Percentiles rank a stretch among this genome's conserved stretches.
Evolutionary conservation across 78 protist species (phyloP).

Genomic region (Blattamonas nauphoetae): DNA sequence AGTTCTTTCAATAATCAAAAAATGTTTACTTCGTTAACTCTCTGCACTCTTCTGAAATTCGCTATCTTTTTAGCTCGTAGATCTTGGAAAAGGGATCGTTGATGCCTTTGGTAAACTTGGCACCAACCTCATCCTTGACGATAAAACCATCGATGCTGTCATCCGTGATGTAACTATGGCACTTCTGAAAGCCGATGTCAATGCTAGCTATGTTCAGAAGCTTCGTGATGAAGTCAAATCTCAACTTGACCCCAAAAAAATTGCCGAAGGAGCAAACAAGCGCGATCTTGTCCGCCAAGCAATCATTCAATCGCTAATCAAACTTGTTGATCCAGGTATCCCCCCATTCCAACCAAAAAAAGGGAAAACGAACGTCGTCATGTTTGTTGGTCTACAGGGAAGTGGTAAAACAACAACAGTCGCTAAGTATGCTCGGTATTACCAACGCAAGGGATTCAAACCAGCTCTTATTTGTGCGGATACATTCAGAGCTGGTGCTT

Average conservation of each 20-base stretch:
- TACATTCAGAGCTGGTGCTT: constrained; percentile 98
- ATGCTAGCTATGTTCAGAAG: not conserved
- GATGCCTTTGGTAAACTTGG: not conserved
- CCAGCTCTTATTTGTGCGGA: constrained; percentile 92
- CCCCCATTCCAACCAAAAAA: constrained; percentile 62
- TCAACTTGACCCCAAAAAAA: not conserved
- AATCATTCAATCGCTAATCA: not conserved
- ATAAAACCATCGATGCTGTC: not conserved
- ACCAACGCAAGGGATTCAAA: constrained; percentile 78
- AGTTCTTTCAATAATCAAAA: too few relatives aligned
- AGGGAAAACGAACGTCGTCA: constrained; percentile 76
- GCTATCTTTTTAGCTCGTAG: not conserved
- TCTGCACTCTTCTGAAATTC: not conserved
- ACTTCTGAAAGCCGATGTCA: constrained; percentile 25
- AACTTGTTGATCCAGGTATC: constrained; percentile 15
- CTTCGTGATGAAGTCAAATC: not conserved
- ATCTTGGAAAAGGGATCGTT: not conserved
- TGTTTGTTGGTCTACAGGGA: constrained; percentile 98
- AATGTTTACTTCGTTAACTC: too few relatives aligned
- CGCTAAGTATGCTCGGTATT: constrained; percentile 75
- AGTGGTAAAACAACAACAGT: constrained; percentile 75
- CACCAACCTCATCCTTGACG: not conserved
- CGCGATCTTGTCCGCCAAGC: constrained; percentile 17
- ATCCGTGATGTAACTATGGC: constrained; percentile 13
- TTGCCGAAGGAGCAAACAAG: constrained; percentile 9